A percentile compares a stretch with the other conserved stretches of the same genome.
Conservation (phyloP, 805 yeast genomes). For the Yamadazyma ubonensis region DNA sequence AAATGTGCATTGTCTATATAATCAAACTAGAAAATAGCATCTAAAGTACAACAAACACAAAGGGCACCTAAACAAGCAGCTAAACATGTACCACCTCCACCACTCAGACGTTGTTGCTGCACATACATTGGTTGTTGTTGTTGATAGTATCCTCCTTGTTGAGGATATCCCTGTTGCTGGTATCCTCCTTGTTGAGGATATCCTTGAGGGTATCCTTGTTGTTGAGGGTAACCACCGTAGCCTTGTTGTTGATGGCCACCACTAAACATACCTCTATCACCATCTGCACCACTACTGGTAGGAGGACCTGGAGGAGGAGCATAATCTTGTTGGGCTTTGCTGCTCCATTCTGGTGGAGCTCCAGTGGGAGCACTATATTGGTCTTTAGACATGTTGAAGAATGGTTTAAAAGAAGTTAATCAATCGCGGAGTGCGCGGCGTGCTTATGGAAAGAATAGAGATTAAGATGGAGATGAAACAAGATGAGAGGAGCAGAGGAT, state of each 20-base stretch:
- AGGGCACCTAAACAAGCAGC: constrained; percentile 44
- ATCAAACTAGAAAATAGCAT: constrained; percentile 21
- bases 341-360: constrained; percentile 29
- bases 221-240: constrained; percentile 21
- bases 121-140: constrained; percentile 47
- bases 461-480: background rate
- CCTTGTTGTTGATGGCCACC: constrained; percentile 18
- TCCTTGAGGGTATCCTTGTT: constrained; percentile 19
- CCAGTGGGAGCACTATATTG: constrained; percentile 23
- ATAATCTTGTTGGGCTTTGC: constrained; percentile 12
- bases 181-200: constrained; percentile 19
- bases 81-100: constrained; percentile 29
- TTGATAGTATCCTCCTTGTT: constrained; percentile 36
- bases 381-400: constrained; percentile 8
- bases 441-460: background rate
- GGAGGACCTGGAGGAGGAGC: constrained; percentile 24
- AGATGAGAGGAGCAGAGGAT: background rate
- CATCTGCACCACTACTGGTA: constrained; percentile 18
- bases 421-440: background rate
- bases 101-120: constrained; percentile 32
- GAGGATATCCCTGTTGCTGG: constrained; percentile 21
- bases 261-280: constrained; percentile 24
- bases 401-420: background rate
- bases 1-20: background rate
- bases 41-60: constrained; percentile 41